These are phyloP conservation scores for Epichloe aotearoae DNA, from an alignment of 2,329 filamentous ascomycete genomes.

Conservation along the genomic window DNA sequence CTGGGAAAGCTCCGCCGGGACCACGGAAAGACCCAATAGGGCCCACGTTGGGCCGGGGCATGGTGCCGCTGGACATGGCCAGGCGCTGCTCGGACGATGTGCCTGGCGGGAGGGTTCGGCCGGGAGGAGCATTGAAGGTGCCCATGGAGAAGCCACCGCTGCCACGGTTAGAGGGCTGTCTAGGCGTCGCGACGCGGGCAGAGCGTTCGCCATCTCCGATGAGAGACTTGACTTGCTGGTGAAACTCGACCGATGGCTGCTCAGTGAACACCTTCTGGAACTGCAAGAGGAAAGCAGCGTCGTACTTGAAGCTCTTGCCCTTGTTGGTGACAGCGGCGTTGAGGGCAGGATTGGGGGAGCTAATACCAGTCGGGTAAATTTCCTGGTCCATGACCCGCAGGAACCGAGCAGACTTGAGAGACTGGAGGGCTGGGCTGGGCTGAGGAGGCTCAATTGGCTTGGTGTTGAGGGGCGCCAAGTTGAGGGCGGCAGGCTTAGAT, in stretches of 20 bases:
- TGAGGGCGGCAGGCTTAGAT: conserved; percentile 73
- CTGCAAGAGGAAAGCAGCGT: conserved; percentile 87
- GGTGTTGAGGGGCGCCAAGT: conserved; percentile 67
- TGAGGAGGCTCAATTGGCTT: conserved; percentile 83
- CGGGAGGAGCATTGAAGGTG: conserved; percentile 41
- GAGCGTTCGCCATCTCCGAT: conserved; percentile 66
- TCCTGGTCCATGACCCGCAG: conserved; percentile 66
- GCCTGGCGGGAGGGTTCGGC: conserved; percentile 53
- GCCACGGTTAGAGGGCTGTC: conserved; percentile 39
- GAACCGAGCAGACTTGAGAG: conserved; percentile 83
- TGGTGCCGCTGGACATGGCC: conserved; percentile 42
- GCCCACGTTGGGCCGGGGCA: conserved; percentile 33
- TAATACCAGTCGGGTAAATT: conserved; percentile 71
- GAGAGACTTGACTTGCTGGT: conserved; percentile 72
- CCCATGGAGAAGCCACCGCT: conserved; percentile 53
- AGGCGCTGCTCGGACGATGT: conserved; percentile 72
- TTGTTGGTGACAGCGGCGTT: conserved; percentile 72
- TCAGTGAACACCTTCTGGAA: conserved; percentile 95
- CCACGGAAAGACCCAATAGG: conserved; percentile 24
- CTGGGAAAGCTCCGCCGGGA: conserved; percentile 46
- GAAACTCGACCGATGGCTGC: conserved; percentile 90
- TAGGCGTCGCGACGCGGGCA: conserved; percentile 42
- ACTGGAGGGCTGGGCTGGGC: conserved; percentile 85
- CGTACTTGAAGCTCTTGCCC: conserved; percentile 80
- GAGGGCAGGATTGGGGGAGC: conserved; percentile 81